Evolutionary conservation across 2,329 filamentous ascomycete species (phyloP).

Genomic region (Sphaceloma murrayae): DNA sequence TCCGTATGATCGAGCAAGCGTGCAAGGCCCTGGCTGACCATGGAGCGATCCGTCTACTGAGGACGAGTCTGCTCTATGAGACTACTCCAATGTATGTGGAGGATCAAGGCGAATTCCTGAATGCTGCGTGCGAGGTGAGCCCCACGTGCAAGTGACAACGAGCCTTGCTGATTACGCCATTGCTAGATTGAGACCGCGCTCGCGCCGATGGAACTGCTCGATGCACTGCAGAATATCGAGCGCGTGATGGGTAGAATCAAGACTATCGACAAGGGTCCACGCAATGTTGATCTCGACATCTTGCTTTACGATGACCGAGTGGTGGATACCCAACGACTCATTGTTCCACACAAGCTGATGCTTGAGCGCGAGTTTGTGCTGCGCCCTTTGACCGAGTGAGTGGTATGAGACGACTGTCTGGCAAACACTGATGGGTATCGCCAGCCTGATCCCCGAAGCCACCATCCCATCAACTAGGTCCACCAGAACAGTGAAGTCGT

Average conservation of each 20-base stretch:
- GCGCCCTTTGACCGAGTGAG: constrained; percentile 69
- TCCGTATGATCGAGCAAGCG: constrained; percentile 75
- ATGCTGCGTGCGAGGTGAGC: constrained; percentile 82
- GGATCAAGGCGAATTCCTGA: constrained; percentile 80
- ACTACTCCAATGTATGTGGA: constrained; percentile 94
- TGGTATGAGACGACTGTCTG: constrained; percentile 6
- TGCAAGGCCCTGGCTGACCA: constrained; percentile 62
- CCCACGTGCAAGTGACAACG: background rate
- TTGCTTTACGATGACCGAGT: constrained; percentile 64
- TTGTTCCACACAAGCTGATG: constrained; percentile 75
- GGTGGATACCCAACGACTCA: constrained; percentile 63
- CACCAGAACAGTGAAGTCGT: constrained; percentile 13
- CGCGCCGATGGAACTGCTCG: constrained; percentile 63
- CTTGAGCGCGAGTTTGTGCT: constrained; percentile 89
- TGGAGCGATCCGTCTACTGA: constrained; percentile 60
- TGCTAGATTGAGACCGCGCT: constrained; percentile 69
- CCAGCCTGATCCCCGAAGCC: constrained; percentile 36
- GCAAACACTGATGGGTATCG: constrained; percentile 15
- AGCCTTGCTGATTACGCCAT: constrained; percentile 19
- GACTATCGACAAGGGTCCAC: constrained; percentile 81
- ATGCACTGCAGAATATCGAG: constrained; percentile 78
- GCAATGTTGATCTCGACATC: constrained; percentile 92
- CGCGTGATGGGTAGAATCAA: constrained; percentile 69
- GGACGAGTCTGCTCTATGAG: constrained; percentile 86
- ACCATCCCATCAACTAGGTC: constrained; percentile 27